Evolutionary conservation across 2,329 filamentous ascomycete species (phyloP), one percentile per base, ranked within the genome.

Genomic region (Colletotrichum sp.): DNA sequence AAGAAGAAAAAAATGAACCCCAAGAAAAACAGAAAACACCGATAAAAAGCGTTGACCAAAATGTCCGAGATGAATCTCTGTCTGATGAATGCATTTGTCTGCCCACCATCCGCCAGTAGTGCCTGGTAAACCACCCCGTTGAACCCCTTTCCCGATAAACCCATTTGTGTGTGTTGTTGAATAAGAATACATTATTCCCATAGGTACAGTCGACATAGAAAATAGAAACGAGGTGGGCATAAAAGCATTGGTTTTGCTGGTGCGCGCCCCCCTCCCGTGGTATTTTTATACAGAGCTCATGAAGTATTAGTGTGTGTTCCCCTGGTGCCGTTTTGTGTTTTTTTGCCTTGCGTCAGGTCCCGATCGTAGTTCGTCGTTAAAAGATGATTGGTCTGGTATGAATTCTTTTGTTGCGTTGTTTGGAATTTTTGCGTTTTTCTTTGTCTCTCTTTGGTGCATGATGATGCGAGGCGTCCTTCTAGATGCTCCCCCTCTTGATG

Each of bases 401-500:
- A 55, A 39, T 62, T 63, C 26, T 72, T 39, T 59, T 68, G 57
- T 72, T 60, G 62, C 12, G 28, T 24, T 49, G 30, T 9, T 59
- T 30, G 24, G 16, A 30, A 21, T 39, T 72, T 75, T 55, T 59
- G 24, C 8, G 12, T 49, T 36, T 30, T 71, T 63, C 12, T n/a
- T 55, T 57, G 49, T 68, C 70, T 70, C 26, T 32, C 30, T 52
- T 24, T 52, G 44, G n/a, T 52, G 44, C 44, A 52, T 52, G 26
- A 52, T 65, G 69, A 15, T 66, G 10, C 8, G 44, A 57, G 49
- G 63, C 49, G 69, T 52, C 5, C 30, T 8, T 75, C 74, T 80
- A 89, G 71, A 89, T 84, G 79, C 89, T 90, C 55, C 86, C 87
- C 69, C 88, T 87, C 80, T 87, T 87, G 78, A 86, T 82, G 78